These are phyloP conservation scores for Scleromitrula shiraiana DNA, from an alignment of 2,329 filamentous ascomycete species.

Conservation along the genomic window DNA sequence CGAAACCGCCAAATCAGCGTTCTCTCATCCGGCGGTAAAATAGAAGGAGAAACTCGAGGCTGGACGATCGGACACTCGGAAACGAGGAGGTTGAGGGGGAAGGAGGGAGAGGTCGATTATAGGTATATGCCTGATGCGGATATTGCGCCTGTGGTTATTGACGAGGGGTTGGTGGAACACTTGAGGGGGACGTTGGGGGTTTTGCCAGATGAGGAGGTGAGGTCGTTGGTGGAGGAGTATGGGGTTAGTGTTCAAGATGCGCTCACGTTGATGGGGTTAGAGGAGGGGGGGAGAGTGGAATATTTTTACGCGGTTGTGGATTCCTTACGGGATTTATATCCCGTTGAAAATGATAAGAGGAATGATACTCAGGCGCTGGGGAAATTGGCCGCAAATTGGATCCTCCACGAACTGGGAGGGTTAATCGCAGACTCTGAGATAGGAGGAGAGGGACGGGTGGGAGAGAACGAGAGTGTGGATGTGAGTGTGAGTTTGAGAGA, in stretches of 20 bases:
- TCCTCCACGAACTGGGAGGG: slow-evolving; percentile 67
- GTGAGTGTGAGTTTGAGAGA: no score
- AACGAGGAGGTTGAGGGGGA: slow-evolving; percentile 75
- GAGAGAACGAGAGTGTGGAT: no score
- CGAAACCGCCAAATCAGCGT: slow-evolving; percentile 79
- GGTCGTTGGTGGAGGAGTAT: slow-evolving; percentile 53
- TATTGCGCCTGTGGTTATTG: slow-evolving; percentile 70
- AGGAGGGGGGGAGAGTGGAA: slow-evolving; percentile 71
- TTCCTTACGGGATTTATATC: slow-evolving; percentile 15
- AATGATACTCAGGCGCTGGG: no score
- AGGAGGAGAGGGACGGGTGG: slow-evolving; percentile 22
- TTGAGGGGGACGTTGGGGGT: slow-evolving; percentile 57
- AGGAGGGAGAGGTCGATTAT: slow-evolving; percentile 96
- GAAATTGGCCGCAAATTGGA: slow-evolving; percentile 53
- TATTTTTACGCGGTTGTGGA: slow-evolving; percentile 68
- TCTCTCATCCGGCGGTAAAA: slow-evolving; percentile 63
- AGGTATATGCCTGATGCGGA: slow-evolving; percentile 98
- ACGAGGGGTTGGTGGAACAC: slow-evolving; percentile 57
- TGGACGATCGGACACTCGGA: slow-evolving; percentile 82
- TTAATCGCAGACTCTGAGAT: slow-evolving; percentile 43
- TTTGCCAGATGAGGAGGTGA: slow-evolving; percentile 63
- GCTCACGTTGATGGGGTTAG: slow-evolving; percentile 65
- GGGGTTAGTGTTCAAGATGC: slow-evolving; percentile 75
- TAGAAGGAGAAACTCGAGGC: slow-evolving; percentile 83
- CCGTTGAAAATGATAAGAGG: slow-evolving; percentile 6